These are phyloP conservation scores for Candida arabinofermentans DNA, from an alignment of 805 yeast species.

Conservation along the genomic window DNA sequence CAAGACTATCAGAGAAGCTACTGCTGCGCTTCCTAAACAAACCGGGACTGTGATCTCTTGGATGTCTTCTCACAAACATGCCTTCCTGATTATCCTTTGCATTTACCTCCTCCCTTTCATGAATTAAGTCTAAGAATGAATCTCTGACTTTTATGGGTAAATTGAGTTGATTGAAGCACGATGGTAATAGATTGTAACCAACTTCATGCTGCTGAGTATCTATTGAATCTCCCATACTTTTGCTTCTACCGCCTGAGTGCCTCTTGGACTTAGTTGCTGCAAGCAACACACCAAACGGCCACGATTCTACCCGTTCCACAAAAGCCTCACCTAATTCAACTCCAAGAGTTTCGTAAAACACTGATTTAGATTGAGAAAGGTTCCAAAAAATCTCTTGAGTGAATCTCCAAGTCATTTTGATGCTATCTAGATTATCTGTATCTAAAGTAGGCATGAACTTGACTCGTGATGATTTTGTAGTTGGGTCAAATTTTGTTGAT, in stretches of 20 bases:
- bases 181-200: not conserved
- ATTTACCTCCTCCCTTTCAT: too few species aligned
- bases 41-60: too few species aligned
- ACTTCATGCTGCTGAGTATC: not conserved
- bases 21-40: too few species aligned
- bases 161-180: not conserved
- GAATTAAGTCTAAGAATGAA: not conserved
- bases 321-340: conserved; percentile 2
- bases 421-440: not conserved
- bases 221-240: not conserved
- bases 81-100: too few species aligned
- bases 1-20: too few species aligned
- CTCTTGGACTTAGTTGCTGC: too few species aligned
- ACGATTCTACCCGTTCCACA: not conserved
- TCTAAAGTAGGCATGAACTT: not conserved
- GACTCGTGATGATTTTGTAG: not conserved
- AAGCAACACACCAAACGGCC: not conserved
- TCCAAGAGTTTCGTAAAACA: conserved; percentile 2
- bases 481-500: not conserved
- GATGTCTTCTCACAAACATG: too few species aligned
- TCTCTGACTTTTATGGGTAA: not conserved
- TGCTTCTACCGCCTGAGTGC: too few species aligned
- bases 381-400: conserved; percentile 1
- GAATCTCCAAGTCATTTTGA: not conserved
- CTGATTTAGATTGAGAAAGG: not conserved